Evolutionary conservation across 768 basidiomycete species (phyloP).

Genomic region (Boletales sp.): DNA sequence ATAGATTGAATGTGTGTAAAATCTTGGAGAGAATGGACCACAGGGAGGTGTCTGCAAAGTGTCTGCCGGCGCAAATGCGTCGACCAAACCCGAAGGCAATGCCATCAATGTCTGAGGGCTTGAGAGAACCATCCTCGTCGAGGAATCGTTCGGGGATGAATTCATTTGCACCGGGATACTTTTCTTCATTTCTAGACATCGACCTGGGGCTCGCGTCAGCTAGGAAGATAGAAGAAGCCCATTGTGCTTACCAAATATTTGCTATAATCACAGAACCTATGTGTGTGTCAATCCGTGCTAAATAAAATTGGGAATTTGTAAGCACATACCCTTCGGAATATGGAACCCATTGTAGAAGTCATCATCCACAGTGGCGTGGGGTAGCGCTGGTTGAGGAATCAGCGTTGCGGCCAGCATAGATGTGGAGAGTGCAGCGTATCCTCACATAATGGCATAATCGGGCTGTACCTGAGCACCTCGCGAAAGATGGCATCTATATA

Average conservation of each 20-base stretch:
- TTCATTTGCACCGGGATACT: conserved; percentile 34
- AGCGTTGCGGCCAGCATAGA: neutral
- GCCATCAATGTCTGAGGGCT: conserved; percentile 6
- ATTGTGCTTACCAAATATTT: too few species aligned
- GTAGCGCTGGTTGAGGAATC: conserved; percentile 11
- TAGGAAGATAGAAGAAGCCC: too few species aligned
- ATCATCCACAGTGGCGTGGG: conserved; percentile 7
- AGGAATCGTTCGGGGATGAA: conserved; percentile 41
- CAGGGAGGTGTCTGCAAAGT: conserved; percentile 12
- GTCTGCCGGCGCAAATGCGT: conserved; percentile 22
- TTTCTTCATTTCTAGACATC: conserved; percentile 18
- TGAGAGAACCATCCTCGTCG: conserved; percentile 18
- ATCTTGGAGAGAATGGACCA: too few species aligned
- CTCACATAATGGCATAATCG: conserved; percentile 14
- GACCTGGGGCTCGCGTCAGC: neutral
- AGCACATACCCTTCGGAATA: neutral
- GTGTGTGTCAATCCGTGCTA: too few species aligned
- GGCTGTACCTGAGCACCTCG: conserved; percentile 18
- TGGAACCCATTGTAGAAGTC: conserved; percentile 18
- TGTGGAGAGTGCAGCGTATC: neutral
- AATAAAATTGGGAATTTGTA: too few species aligned
- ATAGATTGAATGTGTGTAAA: too few species aligned
- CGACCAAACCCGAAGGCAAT: conserved; percentile 25
- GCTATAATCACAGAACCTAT: too few species aligned
- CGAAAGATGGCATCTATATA: conserved; percentile 37